A percentile compares a stretch with the other conserved stretches of the same genome.
phyloP scores from a whole-genome alignment of 108 stramenopile genomes.

The Fistulifera pelliculosa region DNA sequence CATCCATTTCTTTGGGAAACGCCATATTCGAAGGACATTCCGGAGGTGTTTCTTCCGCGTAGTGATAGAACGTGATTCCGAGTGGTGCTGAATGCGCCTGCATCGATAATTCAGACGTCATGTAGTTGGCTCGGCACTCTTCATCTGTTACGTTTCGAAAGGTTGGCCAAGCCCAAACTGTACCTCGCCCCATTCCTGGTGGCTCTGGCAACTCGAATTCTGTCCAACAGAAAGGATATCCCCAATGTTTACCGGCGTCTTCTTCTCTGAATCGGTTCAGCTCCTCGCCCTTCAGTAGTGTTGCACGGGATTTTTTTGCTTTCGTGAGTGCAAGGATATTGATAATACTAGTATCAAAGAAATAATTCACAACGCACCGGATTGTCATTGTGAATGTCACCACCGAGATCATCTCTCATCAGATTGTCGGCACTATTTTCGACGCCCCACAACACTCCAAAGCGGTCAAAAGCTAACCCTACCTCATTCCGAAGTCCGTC shows the following conservation, averaged over 20 bases:
- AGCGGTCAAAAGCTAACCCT: conserved; percentile 60
- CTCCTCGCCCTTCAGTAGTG: conserved; percentile 34
- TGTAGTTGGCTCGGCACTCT: conserved; percentile 42
- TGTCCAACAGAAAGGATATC: conserved; percentile 72
- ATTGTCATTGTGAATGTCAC: conserved; percentile 65
- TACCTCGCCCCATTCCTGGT: conserved; percentile 36
- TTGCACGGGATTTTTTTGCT: no score
- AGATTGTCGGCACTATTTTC: conserved; percentile 66
- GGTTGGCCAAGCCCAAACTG: conserved; percentile 65
- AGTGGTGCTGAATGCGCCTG: conserved; percentile 70
- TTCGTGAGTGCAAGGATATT: no score
- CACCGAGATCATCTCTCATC: conserved; percentile 51
- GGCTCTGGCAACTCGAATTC: conserved; percentile 40
- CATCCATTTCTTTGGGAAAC: conserved; percentile 50
- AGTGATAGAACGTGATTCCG: conserved; percentile 66
- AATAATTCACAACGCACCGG: conserved; percentile 4
- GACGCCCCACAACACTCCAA: conserved; percentile 66
- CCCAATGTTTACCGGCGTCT: conserved; percentile 44
- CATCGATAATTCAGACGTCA: conserved; percentile 41
- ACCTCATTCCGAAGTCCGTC: conserved; percentile 73
- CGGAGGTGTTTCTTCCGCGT: conserved; percentile 18
- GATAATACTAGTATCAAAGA: no score
- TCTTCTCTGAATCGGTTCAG: conserved; percentile 55
- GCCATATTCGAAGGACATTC: conserved; percentile 6
- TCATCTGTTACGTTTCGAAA: conserved; percentile 46